These are phyloP conservation scores for Escovopsis sp. DNA, from an alignment of 2,329 filamentous ascomycete species.

Conservation along the genomic window DNA sequence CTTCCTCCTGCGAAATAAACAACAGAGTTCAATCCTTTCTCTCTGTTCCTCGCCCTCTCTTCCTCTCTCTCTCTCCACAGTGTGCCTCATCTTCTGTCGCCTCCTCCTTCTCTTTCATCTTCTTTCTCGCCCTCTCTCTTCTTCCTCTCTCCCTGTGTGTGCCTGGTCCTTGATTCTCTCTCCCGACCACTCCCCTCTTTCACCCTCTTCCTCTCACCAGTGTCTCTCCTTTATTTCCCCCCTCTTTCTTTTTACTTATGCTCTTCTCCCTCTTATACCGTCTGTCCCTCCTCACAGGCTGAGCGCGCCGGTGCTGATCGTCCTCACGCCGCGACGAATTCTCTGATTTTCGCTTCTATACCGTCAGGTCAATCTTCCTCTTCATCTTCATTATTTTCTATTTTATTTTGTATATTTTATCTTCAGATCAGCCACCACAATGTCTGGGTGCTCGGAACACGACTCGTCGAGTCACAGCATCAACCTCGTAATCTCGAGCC, in stretches of 20 bases:
- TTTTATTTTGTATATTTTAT: no score
- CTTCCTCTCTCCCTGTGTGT: no score
- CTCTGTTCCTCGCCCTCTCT: no score
- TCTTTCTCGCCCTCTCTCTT: not conserved
- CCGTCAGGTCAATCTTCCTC: not conserved
- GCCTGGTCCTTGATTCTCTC: no score
- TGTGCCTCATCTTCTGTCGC: not conserved
- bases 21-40: no score
- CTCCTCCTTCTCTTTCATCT: not conserved
- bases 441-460: constrained; percentile 25
- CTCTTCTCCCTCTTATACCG: not conserved
- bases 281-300: not conserved
- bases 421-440: no score
- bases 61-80: not conserved
- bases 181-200: not conserved
- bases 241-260: not conserved
- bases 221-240: not conserved
- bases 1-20: not conserved
- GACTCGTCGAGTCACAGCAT: constrained; percentile 18
- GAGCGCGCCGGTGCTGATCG: no score
- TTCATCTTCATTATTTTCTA: not conserved
- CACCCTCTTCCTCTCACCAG: not conserved
- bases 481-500: constrained; percentile 14
- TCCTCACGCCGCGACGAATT: no score
- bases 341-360: not conserved